Evolutionary conservation across 306 rosid species (phyloP).

Genomic region (Cucurbita ficifolia): DNA sequence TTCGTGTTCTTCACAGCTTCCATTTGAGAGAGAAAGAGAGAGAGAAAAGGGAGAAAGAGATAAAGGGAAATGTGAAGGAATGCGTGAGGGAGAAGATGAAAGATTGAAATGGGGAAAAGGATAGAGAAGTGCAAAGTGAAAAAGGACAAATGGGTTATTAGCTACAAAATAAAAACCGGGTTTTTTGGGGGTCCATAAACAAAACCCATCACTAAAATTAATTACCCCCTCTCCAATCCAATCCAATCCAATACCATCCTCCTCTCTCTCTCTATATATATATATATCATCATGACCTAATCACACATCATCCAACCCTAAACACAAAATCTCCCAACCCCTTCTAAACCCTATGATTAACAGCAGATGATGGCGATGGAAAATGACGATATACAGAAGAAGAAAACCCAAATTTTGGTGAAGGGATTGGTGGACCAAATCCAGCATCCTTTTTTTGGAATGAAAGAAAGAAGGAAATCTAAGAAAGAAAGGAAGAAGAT

Average conservation of each 20-base stretch:
- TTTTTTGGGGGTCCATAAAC: not conserved
- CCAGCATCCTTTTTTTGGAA: conserved; percentile 2
- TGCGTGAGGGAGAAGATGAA: conserved; percentile 7
- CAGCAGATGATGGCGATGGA: conserved; percentile 10
- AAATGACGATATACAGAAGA: conserved; percentile 16
- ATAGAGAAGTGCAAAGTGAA: conserved; percentile 5
- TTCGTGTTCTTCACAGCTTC: not conserved
- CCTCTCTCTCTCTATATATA: not conserved
- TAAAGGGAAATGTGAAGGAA: not conserved
- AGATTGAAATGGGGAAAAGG: conserved; percentile 6
- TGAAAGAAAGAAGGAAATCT: not conserved
- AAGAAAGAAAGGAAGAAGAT: not conserved
- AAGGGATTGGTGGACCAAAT: conserved; percentile 25
- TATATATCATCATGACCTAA: conserved; percentile 1
- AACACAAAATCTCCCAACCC: not conserved
- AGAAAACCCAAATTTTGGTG: conserved; percentile 5
- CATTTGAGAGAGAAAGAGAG: not conserved
- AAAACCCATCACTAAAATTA: not conserved
- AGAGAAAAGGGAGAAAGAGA: not conserved
- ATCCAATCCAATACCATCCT: not conserved
- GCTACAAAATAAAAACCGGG: not conserved
- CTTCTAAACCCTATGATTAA: not conserved
- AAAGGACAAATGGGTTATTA: conserved; percentile 3
- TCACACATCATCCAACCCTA: not conserved
- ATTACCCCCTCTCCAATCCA: not conserved